Evolutionary conservation across 2,329 filamentous ascomycete genomes (phyloP).

Genomic region (Lecanicillium sp.): DNA sequence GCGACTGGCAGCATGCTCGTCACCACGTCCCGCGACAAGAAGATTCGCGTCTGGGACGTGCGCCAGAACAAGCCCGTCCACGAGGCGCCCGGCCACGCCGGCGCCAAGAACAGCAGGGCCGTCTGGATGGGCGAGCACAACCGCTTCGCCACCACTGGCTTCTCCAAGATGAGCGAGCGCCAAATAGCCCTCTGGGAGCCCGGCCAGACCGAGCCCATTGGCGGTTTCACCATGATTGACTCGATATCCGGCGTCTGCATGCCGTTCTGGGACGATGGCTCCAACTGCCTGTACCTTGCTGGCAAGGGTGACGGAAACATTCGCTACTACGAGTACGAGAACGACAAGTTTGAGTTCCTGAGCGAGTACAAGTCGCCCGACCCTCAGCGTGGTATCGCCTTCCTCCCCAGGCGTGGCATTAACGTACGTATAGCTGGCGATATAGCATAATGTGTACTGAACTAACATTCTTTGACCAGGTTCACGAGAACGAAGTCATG

Average conservation of each 20-base stretch:
- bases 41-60: slow-evolving; percentile 94
- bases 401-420: slow-evolving; percentile 89
- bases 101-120: slow-evolving; percentile 93
- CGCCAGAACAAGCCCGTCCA: slow-evolving; percentile 84
- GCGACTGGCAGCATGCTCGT: slow-evolving; percentile 78
- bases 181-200: slow-evolving; percentile 95
- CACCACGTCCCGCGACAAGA: slow-evolving; percentile 96
- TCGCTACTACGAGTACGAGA: slow-evolving; percentile 96
- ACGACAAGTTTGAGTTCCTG: slow-evolving; percentile 96
- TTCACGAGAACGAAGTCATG: slow-evolving; percentile 95
- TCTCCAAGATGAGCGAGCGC: slow-evolving; percentile 96
- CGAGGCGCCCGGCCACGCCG: slow-evolving; percentile 76
- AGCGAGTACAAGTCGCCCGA: slow-evolving; percentile 97
- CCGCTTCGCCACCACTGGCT: slow-evolving; percentile 90
- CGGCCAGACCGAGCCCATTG: slow-evolving; percentile 76
- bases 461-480: slow-evolving; percentile 33
- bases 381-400: slow-evolving; percentile 88
- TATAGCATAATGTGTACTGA: not conserved
- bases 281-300: slow-evolving; percentile 89
- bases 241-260: slow-evolving; percentile 97
- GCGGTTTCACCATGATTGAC: slow-evolving; percentile 83
- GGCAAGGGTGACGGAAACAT: slow-evolving; percentile 99
- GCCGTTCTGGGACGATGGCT: slow-evolving; percentile 99
- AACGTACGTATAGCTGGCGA: slow-evolving; percentile 50
- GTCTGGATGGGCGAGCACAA: slow-evolving; percentile 98